Evolutionary conservation across 208 protist species (phyloP).

Genomic region (Vickermania spadyakhi): DNA sequence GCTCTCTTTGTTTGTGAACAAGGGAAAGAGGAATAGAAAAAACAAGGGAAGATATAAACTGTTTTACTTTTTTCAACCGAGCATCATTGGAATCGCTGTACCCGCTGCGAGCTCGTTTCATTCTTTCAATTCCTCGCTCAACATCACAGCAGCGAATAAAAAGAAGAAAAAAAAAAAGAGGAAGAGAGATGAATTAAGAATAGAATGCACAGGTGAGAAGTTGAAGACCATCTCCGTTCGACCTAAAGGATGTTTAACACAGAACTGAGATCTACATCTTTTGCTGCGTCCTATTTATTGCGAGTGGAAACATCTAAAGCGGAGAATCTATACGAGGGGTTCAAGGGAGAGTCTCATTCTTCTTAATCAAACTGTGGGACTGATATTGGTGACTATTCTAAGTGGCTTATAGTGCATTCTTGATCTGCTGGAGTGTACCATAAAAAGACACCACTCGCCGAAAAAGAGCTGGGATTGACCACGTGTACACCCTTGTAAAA

Average conservation of each 20-base stretch:
- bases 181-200: slow-evolving; percentile 2
- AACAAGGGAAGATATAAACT: slow-evolving; percentile 57
- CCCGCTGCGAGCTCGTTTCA: slow-evolving; percentile 60
- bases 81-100: slow-evolving; percentile 59
- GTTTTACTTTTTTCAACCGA: slow-evolving; percentile 33
- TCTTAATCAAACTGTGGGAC: too few relatives aligned
- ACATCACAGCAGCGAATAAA: too few relatives aligned
- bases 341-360: too few relatives aligned
- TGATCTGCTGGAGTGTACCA: slow-evolving; percentile 86
- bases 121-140: slow-evolving; percentile 3
- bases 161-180: slow-evolving; percentile 7
- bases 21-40: slow-evolving; percentile 61
- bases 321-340: too few relatives aligned
- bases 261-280: too few relatives aligned
- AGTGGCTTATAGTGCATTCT: slow-evolving; percentile 69
- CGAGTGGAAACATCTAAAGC: too few relatives aligned
- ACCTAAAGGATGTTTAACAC: too few relatives aligned
- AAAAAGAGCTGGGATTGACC: slow-evolving; percentile 82
- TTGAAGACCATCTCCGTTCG: too few relatives aligned
- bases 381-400: slow-evolving; percentile 37
- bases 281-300: background rate
- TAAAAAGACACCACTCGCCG: slow-evolving; percentile 62
- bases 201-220: too few relatives aligned
- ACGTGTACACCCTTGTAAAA: slow-evolving; percentile 74
- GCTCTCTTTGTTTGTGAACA: slow-evolving; percentile 48